Base-by-base conservation (phyloP, 2,329 filamentous ascomycete genomes). In the Fusarium incarnatum region DNA sequence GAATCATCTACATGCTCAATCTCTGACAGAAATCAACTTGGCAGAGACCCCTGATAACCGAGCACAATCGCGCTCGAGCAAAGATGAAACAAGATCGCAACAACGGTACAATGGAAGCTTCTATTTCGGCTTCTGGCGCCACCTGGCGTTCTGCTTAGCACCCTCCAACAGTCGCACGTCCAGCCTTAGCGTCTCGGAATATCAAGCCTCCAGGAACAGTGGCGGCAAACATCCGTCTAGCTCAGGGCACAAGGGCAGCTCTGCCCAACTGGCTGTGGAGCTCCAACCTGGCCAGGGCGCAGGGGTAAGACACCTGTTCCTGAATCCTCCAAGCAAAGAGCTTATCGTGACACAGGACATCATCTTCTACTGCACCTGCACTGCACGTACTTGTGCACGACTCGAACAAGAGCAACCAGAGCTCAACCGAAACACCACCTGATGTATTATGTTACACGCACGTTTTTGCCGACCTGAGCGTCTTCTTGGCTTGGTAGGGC, bases 51-150 rank as follows among this genome's bases (percentile, higher is more conserved):
- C 32, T 52, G 49, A 41, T 41, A 42, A 20, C 44, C 50, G 34
- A 40, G 40, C 48, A 22, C 30, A 63, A 44, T 34, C 40, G 10
- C 15, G 28, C 56, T 61, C 18, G 34, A 41, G 32, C 52, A 56
- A 45, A 41, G 11, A 47, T 45, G 45, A 59, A 58, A 44, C 41
- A 42, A 52, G 44, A 59, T 59, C 41, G 22, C 53, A 28, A 59
- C 46, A 11, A 53, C 27, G 44, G 42, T 42, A 40, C 50, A 56
- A 72, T 71, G 46, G 68, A 71, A 71, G 60, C 52, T 71, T 71
- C 68, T 47, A 71, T 71, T 23, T 32, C 50, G 42, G 64, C 68
- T 71, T 71, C 68, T 71, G 60, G 64, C 49, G 68, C 25, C 48
- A 53, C 50, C 47, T 57, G 63, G 50, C 49, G 46, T 64, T 49